Conservation (phyloP, 331 rosid genomes). For the Phaseolus coccineus region DNA sequence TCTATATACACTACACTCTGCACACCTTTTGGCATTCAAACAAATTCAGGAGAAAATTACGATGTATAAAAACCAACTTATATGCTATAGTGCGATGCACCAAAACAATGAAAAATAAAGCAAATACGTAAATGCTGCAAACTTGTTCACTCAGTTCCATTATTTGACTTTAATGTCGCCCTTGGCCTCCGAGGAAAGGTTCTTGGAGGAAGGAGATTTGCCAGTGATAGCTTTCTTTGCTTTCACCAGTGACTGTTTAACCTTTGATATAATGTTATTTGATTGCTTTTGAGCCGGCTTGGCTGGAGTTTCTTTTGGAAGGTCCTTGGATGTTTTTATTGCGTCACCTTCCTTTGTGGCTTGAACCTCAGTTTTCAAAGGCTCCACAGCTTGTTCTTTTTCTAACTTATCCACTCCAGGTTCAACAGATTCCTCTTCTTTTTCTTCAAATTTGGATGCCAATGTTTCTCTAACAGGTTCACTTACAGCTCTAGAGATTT, state of each 20-base stretch:
- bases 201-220: slow-evolving; percentile 86
- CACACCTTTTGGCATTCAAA: slow-evolving; percentile 53
- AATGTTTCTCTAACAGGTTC: slow-evolving; percentile 62
- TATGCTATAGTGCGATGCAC: slow-evolving; percentile 47
- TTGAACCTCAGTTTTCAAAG: slow-evolving; percentile 53
- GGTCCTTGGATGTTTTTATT: slow-evolving; percentile 54
- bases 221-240: slow-evolving; percentile 96
- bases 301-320: slow-evolving; percentile 66
- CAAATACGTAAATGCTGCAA: slow-evolving; percentile 43
- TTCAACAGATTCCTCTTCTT: slow-evolving; percentile 53
- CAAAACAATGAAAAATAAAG: slow-evolving; percentile 27
- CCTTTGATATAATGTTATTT: slow-evolving; percentile 79
- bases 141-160: slow-evolving; percentile 41
- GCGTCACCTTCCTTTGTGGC: slow-evolving; percentile 57
- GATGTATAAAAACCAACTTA: slow-evolving; percentile 40
- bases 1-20: slow-evolving; percentile 62
- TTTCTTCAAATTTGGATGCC: slow-evolving; percentile 59
- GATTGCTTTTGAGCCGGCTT: slow-evolving; percentile 84
- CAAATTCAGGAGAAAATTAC: slow-evolving; percentile 49
- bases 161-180: slow-evolving; percentile 82
- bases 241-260: slow-evolving; percentile 87
- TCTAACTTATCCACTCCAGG: slow-evolving; percentile 43
- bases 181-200: slow-evolving; percentile 68
- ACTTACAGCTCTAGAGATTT: slow-evolving; percentile 46
- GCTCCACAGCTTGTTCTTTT: slow-evolving; percentile 52